Evolutionary conservation across 1,139 yeast genomes (phyloP).

Genomic region (Debaryomycetaceae sp.): DNA sequence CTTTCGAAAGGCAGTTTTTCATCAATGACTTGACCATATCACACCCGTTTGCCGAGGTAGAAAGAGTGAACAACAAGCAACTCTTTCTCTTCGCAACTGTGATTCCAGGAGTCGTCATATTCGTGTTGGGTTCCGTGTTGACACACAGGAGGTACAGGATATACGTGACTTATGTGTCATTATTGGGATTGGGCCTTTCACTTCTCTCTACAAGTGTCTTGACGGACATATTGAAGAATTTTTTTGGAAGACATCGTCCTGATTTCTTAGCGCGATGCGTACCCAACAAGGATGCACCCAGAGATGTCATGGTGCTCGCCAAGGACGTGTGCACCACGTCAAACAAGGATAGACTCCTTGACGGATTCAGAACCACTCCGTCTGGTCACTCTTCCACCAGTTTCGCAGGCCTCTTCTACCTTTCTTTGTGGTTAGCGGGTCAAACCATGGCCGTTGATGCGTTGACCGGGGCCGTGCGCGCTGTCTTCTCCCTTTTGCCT

Average conservation of each 20-base stretch:
- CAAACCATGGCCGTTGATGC: slow-evolving; percentile 42
- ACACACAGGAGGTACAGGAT: slow-evolving; percentile 33
- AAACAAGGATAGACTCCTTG: slow-evolving; percentile 41
- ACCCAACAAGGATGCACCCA: slow-evolving; percentile 49
- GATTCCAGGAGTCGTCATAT: slow-evolving; percentile 32
- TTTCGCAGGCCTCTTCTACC: slow-evolving; percentile 63
- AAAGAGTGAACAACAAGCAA: slow-evolving; percentile 47
- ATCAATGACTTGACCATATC: slow-evolving; percentile 45
- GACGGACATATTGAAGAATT: slow-evolving; percentile 59
- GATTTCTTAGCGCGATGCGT: slow-evolving; percentile 72
- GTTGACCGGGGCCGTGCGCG: slow-evolving; percentile 56
- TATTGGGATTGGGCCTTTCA: slow-evolving; percentile 37
- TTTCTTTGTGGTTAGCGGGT: slow-evolving; percentile 63
- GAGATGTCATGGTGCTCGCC: slow-evolving; percentile 46
- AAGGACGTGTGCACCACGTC: slow-evolving; percentile 61
- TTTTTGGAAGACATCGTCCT: slow-evolving; percentile 75
- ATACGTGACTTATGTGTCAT: slow-evolving; percentile 38
- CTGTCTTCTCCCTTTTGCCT: slow-evolving; percentile 31
- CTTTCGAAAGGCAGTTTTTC: slow-evolving; percentile 69
- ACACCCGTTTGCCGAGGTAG: slow-evolving; percentile 69
- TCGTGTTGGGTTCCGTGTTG: slow-evolving; percentile 20
- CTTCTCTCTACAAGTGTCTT: slow-evolving; percentile 38
- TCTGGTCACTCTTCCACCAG: slow-evolving; percentile 71
- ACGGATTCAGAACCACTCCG: slow-evolving; percentile 78
- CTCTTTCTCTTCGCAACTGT: slow-evolving; percentile 37